Conservation (phyloP, 2,329 filamentous ascomycete genomes). For the Metarhizium robertsii region DNA sequence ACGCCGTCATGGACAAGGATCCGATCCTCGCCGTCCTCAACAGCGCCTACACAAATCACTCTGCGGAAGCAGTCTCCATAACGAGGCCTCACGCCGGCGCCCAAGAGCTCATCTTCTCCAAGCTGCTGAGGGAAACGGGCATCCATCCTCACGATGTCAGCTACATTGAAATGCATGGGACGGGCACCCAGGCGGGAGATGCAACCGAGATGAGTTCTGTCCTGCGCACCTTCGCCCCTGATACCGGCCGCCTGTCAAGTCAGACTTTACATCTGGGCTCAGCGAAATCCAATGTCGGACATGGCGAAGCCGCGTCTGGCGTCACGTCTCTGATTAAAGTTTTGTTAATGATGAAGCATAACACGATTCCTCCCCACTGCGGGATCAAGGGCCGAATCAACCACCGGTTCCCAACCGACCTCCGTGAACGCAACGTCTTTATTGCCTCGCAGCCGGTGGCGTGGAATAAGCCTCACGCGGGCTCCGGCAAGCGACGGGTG, state of each 20-base stretch:
- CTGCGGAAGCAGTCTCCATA: slow-evolving; percentile 70
- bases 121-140: slow-evolving; percentile 60
- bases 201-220: slow-evolving; percentile 76
- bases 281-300: slow-evolving; percentile 45
- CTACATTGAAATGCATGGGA: slow-evolving; percentile 89
- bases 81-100: slow-evolving; percentile 72
- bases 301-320: slow-evolving; percentile 35
- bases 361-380: slow-evolving; percentile 38
- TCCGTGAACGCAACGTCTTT: slow-evolving; percentile 28
- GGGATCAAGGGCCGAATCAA: slow-evolving; percentile 44
- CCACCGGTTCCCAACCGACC: slow-evolving; percentile 28
- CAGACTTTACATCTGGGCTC: slow-evolving; percentile 51
- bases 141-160: slow-evolving; percentile 68
- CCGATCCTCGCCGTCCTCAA: slow-evolving; percentile 68
- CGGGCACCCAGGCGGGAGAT: slow-evolving; percentile 81
- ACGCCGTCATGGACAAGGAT: slow-evolving; percentile 70
- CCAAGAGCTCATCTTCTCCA: slow-evolving; percentile 58
- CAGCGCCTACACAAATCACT: slow-evolving; percentile 69
- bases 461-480: slow-evolving; percentile 16
- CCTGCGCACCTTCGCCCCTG: slow-evolving; percentile 41
- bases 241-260: slow-evolving; percentile 28
- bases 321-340: slow-evolving; percentile 34
- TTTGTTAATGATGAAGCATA: slow-evolving; percentile 39
- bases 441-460: slow-evolving; percentile 26
- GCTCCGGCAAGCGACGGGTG: slow-evolving; percentile 15